Conservation (phyloP, 768 basidiomycete species). For the Thelephora aurantiotincta region DNA sequence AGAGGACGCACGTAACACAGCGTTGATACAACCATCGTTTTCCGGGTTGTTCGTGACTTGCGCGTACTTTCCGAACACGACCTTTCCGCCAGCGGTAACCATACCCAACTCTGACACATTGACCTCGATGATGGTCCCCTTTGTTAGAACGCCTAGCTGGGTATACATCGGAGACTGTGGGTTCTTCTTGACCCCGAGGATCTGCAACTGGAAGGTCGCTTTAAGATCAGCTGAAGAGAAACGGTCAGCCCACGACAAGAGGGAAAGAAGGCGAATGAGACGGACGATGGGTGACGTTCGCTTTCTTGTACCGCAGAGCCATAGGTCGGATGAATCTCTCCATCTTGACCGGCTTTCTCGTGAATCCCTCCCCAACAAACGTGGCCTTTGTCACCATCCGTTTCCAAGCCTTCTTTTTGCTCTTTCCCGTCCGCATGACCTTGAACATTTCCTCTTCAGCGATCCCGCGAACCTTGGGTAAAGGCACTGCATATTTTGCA, state of each 20-base stretch:
- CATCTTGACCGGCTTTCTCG: conserved; percentile 97
- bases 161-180: conserved; percentile 98
- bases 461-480: conserved; percentile 95
- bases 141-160: conserved; percentile 91
- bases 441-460: conserved; percentile 99
- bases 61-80: conserved; percentile 87
- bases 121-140: conserved; percentile 96
- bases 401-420: conserved; percentile 95
- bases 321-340: conserved; percentile 96
- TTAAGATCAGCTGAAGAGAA: conserved; percentile 70
- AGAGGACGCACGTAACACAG: conserved; percentile 64
- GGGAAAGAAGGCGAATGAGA: conserved; percentile 3
- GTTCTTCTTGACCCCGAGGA: conserved; percentile 97
- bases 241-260: not conserved
- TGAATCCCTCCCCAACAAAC: conserved; percentile 96
- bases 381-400: conserved; percentile 99
- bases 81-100: conserved; percentile 94
- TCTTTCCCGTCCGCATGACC: conserved; percentile 95
- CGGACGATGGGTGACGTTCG: conserved; percentile 96
- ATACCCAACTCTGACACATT: conserved; percentile 98
- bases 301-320: conserved; percentile 95
- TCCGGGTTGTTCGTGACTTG: conserved; percentile 92
- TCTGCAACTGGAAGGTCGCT: conserved; percentile 97
- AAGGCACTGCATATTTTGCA: conserved; percentile 91
- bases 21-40: conserved; percentile 94